phyloP scores from a whole-genome alignment of 2,329 filamentous ascomycete genomes.

The Arthrobotrys entomopaga region DNA sequence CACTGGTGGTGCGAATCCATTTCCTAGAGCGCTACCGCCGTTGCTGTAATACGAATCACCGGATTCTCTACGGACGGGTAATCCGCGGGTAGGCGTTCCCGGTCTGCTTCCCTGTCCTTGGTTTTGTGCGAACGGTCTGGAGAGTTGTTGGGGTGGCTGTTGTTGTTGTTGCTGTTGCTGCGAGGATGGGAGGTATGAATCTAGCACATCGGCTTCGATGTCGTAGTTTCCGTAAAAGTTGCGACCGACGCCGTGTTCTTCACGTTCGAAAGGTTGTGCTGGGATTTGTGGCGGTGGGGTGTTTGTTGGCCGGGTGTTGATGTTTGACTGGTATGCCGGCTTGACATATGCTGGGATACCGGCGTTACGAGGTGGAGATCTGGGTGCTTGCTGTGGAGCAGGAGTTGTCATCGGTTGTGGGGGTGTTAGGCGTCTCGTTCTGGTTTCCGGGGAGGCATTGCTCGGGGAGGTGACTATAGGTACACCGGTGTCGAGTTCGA shows the following conservation, averaged over 20 bases:
- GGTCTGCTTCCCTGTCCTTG: conserved; percentile 38
- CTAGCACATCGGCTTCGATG: conserved; percentile 50
- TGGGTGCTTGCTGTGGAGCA: conserved; percentile 15
- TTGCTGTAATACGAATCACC: conserved; percentile 33
- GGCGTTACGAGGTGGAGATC: conserved; percentile 24
- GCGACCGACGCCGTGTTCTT: conserved; percentile 52
- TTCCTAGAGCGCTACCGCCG: conserved; percentile 15
- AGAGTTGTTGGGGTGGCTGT: conserved; percentile 36
- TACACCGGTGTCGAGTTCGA: conserved; percentile 50
- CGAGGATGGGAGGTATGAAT: conserved; percentile 40
- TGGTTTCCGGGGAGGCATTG: conserved; percentile 22
- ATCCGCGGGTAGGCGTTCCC: conserved; percentile 34
- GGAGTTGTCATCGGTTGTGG: conserved; percentile 29
- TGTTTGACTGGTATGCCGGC: conserved; percentile 31
- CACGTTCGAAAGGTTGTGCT: conserved; percentile 39
- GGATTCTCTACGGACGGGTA: conserved; percentile 40
- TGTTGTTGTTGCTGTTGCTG: conserved; percentile 9
- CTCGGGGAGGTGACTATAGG: conserved; percentile 5
- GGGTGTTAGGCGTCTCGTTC: conserved; percentile 39
- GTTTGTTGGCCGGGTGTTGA: conserved; percentile 11
- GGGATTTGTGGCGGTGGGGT: conserved; percentile 37
- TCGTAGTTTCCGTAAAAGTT: conserved; percentile 51
- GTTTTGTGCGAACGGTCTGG: conserved; percentile 43
- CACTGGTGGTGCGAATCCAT: conserved; percentile 8
- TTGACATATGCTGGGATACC: conserved; percentile 25